These are phyloP conservation scores for Pyrenopolyporus hunteri DNA, from an alignment of 495 filamentous ascomycete genomes.

Conservation along the genomic window DNA sequence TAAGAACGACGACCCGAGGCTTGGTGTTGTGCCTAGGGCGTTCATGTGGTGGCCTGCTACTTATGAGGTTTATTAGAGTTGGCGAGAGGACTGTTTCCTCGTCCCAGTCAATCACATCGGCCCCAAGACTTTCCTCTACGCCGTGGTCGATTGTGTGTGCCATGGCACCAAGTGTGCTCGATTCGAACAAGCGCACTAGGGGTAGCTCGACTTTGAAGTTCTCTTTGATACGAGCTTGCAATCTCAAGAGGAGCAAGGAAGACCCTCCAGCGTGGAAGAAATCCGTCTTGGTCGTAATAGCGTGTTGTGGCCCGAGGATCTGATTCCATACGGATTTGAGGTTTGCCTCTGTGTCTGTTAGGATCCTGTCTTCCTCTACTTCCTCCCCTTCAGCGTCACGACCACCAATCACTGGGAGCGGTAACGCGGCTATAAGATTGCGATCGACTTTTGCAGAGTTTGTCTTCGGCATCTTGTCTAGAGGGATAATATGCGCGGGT, in stretches of 20 bases:
- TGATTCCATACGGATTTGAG: conserved; percentile 9
- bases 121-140: neutral
- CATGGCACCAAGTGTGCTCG: conserved; percentile 42
- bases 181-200: conserved; percentile 37
- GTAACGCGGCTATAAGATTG: too few species aligned
- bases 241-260: conserved; percentile 43
- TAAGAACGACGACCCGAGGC: conserved; percentile 26
- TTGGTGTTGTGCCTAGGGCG: neutral
- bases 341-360: conserved; percentile 5
- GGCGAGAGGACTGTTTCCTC: conserved; percentile 28
- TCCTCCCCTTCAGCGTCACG: too few species aligned
- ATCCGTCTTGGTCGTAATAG: conserved; percentile 31
- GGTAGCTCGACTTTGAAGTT: conserved; percentile 14
- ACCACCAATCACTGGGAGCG: conserved; percentile 30
- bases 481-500: conserved; percentile 46
- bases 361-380: too few species aligned
- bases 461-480: conserved; percentile 51
- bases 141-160: conserved; percentile 8
- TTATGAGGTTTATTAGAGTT: neutral
- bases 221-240: conserved; percentile 33
- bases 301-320: neutral
- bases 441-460: conserved; percentile 48
- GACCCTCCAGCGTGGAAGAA: conserved; percentile 52
- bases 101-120: too few species aligned
- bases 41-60: neutral